A percentile compares a stretch with the other conserved stretches of the same genome.
Evolutionary conservation across 805 yeast genomes (phyloP).

Genomic region (Scheffersomyces lignosus): DNA sequence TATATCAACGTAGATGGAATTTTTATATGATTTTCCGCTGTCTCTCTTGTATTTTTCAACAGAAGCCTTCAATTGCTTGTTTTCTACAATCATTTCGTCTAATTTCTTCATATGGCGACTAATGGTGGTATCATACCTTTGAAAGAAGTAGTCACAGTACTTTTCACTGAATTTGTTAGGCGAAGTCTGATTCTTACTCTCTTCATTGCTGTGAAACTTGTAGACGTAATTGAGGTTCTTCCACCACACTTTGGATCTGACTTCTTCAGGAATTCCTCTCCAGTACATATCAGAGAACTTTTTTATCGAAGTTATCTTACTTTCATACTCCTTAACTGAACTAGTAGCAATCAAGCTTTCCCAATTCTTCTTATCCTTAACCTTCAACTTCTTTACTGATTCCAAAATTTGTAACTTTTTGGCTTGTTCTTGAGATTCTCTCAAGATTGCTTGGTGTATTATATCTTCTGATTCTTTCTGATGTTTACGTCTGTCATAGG

Average conservation of each 20-base stretch:
- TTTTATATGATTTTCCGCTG: background rate
- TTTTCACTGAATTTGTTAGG: conserved; percentile 2
- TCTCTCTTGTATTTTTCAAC: background rate
- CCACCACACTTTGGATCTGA: conserved; percentile 53
- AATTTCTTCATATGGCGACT: conserved; percentile 2
- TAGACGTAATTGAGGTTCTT: conserved; percentile 7
- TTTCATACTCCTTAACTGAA: conserved; percentile 6
- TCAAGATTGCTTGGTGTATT: conserved; percentile 39
- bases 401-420: conserved; percentile 30
- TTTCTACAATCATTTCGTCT: conserved; percentile 2
- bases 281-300: conserved; percentile 14
- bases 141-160: conserved; percentile 4
- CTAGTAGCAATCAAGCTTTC: conserved; percentile 8
- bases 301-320: conserved; percentile 8
- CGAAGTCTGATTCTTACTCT: background rate
- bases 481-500: conserved; percentile 54
- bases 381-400: conserved; percentile 30
- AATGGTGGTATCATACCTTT: conserved; percentile 1
- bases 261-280: conserved; percentile 21
- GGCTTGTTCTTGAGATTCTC: conserved; percentile 35
- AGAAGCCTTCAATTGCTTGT: conserved; percentile 1
- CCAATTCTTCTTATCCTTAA: conserved; percentile 33
- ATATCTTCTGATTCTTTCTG: conserved; percentile 50
- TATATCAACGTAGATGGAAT: background rate
- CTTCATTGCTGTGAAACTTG: background rate